Conservation (phyloP, 371 early-diverging fungal genomes). For the Dichotomocladium elegans region DNA sequence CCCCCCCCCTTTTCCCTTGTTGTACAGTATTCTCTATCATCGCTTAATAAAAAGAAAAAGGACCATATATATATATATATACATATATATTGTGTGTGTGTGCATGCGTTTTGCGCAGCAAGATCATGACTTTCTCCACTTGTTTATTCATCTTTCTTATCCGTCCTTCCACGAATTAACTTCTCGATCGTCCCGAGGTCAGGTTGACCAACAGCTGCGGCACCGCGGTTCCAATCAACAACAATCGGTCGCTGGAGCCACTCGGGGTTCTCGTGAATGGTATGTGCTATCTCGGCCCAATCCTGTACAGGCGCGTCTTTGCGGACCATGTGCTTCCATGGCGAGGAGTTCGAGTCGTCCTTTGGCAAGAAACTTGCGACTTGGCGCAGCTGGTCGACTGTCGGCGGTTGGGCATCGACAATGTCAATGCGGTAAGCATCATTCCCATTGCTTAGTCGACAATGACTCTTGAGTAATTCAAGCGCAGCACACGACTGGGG, state of each 20-base stretch:
- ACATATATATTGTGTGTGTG: no score
- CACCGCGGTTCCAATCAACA: constrained; percentile 37
- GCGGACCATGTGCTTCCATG: constrained; percentile 10
- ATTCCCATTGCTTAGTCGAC: constrained; percentile 5
- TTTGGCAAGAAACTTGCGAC: constrained; percentile 10
- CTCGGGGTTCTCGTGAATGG: constrained; percentile 8
- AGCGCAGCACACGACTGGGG: constrained; percentile 26
- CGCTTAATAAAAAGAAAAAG: no score
- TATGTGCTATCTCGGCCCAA: constrained; percentile 7
- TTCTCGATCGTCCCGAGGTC: constrained; percentile 16
- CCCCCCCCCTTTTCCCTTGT: not conserved
- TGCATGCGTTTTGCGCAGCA: no score
- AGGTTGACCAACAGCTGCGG: constrained; percentile 29
- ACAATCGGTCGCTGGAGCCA: constrained; percentile 34
- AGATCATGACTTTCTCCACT: no score
- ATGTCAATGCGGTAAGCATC: constrained; percentile 37
- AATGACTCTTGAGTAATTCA: constrained; percentile 13
- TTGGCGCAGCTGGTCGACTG: constrained; percentile 18
- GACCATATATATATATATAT: no score
- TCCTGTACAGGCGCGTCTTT: constrained; percentile 11
- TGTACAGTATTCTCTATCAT: not conserved
- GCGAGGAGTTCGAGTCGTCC: not conserved
- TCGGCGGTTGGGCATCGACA: constrained; percentile 21
- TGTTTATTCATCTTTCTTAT: no score
- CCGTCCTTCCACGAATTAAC: constrained; percentile 1